phyloP scores from a whole-genome alignment of 148 eudicot species.

The Silene latifolia region DNA sequence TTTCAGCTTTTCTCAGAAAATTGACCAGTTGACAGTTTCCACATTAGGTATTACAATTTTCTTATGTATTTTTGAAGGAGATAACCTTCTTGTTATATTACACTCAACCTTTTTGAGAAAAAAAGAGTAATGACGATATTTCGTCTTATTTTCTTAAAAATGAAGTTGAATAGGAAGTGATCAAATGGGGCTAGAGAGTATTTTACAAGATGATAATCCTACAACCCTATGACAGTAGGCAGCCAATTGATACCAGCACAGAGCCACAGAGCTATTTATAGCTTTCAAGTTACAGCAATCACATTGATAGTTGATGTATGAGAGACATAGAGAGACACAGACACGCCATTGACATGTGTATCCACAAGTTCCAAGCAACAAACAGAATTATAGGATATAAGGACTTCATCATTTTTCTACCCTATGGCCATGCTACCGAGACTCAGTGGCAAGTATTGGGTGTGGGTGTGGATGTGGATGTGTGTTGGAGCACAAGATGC shows the following conservation, averaged over 20 bases:
- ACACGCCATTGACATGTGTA: neutral
- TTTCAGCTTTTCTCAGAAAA: neutral
- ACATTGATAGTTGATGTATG: too few species aligned
- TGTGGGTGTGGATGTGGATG: too few species aligned
- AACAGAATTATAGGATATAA: too few species aligned
- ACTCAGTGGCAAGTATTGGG: too few species aligned
- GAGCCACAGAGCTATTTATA: neutral
- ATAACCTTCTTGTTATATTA: neutral
- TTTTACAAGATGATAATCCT: neutral
- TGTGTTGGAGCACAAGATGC: too few species aligned
- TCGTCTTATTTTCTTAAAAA: neutral
- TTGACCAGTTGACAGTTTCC: neutral
- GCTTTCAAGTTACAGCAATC: neutral
- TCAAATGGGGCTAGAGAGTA: neutral
- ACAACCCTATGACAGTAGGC: conserved; percentile 3
- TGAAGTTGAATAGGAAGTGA: neutral
- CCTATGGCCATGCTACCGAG: too few species aligned
- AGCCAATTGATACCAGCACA: neutral
- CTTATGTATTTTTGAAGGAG: too few species aligned
- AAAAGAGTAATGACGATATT: neutral
- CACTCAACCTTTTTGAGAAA: neutral
- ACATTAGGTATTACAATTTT: neutral
- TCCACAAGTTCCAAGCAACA: too few species aligned
- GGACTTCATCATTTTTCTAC: too few species aligned
- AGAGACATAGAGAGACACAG: too few species aligned